Evolutionary conservation across 257 asterid genomes (phyloP).

Genomic region (Solanum sejunctum): DNA sequence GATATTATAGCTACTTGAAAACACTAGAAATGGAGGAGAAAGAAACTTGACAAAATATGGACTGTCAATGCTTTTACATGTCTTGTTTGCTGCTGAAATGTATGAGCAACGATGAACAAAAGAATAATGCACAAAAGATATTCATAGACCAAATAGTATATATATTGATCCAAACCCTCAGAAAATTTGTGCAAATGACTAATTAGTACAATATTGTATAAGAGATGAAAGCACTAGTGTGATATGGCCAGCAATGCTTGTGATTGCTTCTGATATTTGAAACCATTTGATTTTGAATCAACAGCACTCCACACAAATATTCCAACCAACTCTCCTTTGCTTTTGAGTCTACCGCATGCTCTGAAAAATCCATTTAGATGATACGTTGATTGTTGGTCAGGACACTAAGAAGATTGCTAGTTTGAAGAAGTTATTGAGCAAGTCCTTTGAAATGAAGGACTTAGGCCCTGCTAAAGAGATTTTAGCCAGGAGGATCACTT

Average conservation of each 20-base stretch:
- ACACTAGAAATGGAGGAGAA: too few species aligned
- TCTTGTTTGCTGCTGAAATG: not conserved
- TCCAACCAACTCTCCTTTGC: constrained; percentile 44
- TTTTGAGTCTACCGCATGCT: constrained; percentile 38
- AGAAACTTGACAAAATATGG: too few species aligned
- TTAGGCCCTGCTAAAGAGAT: too few species aligned
- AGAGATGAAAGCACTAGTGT: not conserved
- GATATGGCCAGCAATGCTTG: constrained; percentile 9
- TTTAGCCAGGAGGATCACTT: too few species aligned
- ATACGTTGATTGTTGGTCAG: too few species aligned
- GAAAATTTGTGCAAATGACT: not conserved
- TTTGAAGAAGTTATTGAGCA: too few species aligned
- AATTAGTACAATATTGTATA: not conserved
- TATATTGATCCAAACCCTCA: not conserved
- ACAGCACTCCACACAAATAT: constrained; percentile 80
- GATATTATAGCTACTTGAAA: too few species aligned
- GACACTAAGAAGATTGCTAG: too few species aligned
- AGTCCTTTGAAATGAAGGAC: too few species aligned
- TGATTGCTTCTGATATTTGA: constrained; percentile 23
- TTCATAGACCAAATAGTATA: not conserved
- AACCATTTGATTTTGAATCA: constrained; percentile 46
- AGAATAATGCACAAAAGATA: not conserved
- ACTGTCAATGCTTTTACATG: not conserved
- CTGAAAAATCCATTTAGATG: constrained; percentile 47
- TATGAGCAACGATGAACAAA: not conserved